These are phyloP conservation scores for Puccinia triticina DNA, from an alignment of 1,284 basidiomycete species.

Conservation along the genomic window DNA sequence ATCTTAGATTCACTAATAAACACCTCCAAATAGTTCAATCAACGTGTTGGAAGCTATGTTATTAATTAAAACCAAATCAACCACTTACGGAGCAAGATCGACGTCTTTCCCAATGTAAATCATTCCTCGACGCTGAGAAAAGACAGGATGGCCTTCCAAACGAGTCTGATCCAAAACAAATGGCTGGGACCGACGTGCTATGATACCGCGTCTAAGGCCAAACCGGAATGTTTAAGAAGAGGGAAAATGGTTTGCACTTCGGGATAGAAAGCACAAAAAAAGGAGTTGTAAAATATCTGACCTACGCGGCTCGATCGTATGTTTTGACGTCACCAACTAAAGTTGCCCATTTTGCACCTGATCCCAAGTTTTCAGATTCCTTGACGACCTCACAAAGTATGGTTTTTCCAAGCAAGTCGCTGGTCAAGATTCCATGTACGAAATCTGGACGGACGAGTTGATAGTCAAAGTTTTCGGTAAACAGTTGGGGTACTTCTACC, in stretches of 20 bases:
- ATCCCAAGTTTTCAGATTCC: conserved; percentile 52
- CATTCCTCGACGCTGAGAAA: conserved; percentile 47
- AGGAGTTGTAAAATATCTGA: conserved; percentile 22
- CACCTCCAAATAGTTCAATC: not conserved
- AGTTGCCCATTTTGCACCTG: conserved; percentile 43
- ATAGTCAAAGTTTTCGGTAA: conserved; percentile 99
- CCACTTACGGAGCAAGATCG: conserved; percentile 48
- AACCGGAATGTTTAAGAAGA: not conserved
- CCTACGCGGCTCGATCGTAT: conserved; percentile 45
- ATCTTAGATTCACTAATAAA: conserved; percentile 39
- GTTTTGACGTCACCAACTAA: conserved; percentile 40
- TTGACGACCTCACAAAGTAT: conserved; percentile 85
- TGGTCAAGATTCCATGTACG: conserved; percentile 92
- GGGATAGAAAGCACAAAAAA: conserved; percentile 5
- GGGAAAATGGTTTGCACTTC: not conserved
- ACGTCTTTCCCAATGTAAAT: conserved; percentile 51
- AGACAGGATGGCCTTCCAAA: conserved; percentile 21
- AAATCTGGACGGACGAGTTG: conserved; percentile 88
- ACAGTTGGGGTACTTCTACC: conserved; percentile 84
- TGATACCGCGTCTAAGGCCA: conserved; percentile 42
- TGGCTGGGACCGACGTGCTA: conserved; percentile 42
- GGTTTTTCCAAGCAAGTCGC: conserved; percentile 91
- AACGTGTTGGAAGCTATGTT: not conserved
- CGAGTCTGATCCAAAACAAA: conserved; percentile 43
- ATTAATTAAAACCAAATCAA: not conserved